phyloP scores from a whole-genome alignment of 768 basidiomycete genomes.

The Calvatia gigantea region DNA sequence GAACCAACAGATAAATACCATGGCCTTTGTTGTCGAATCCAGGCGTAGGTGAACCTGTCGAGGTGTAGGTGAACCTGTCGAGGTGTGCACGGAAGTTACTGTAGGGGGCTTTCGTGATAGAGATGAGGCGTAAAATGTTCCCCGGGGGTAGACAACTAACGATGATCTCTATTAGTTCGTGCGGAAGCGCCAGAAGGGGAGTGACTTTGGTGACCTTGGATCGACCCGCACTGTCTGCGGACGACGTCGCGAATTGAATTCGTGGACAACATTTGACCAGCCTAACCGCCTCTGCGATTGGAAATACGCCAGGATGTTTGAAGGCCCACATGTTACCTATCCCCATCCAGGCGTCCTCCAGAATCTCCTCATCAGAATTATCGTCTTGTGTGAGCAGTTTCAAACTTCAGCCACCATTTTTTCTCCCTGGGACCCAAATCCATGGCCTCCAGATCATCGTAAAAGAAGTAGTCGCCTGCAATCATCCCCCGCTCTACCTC shows the following conservation, averaged over 20 bases:
- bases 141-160: not conserved
- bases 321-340: constrained; percentile 4
- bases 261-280: not conserved
- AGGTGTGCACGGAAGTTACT: not conserved
- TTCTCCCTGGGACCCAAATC: not conserved
- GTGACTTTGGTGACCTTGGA: not conserved
- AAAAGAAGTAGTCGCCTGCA: not conserved
- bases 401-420: constrained; percentile 3
- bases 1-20: constrained; percentile 3
- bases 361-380: constrained; percentile 1
- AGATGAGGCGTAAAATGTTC: not conserved
- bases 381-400: not conserved
- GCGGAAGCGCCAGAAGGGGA: not conserved
- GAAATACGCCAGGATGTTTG: constrained; percentile 4
- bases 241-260: not conserved
- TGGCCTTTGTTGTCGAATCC: not conserved
- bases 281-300: not conserved
- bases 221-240: no score
- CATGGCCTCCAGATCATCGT: not conserved
- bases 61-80: not conserved
- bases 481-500: not conserved
- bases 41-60: not conserved
- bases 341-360: constrained; percentile 5
- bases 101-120: not conserved
- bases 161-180: not conserved